These are phyloP conservation scores for Penicillium pancosmium DNA, from an alignment of 495 filamentous ascomycete genomes.

Conservation along the genomic window DNA sequence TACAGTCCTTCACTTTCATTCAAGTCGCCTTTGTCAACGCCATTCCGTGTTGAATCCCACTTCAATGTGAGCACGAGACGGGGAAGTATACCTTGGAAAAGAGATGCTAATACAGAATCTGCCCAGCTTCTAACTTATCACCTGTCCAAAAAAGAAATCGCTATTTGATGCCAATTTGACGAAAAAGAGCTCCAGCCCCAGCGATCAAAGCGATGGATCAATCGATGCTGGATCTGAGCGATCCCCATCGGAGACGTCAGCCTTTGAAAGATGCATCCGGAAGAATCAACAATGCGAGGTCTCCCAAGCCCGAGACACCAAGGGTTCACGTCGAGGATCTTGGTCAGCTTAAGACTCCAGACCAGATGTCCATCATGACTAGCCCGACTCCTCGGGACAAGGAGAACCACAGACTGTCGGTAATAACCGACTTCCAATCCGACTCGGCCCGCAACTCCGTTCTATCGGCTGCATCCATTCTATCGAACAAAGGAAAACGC, in stretches of 20 bases:
- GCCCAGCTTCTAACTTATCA: not conserved
- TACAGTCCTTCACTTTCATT: constrained; percentile 9
- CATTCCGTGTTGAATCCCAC: not conserved
- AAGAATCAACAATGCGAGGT: constrained; percentile 45
- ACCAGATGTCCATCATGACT: constrained; percentile 42
- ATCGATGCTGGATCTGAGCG: constrained; percentile 21
- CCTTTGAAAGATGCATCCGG: constrained; percentile 54
- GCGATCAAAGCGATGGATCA: constrained; percentile 18
- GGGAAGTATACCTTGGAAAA: not conserved
- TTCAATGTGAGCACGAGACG: not conserved
- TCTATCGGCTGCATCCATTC: constrained; percentile 68
- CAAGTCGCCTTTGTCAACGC: not conserved
- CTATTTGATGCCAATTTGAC: constrained; percentile 5
- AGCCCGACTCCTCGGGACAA: constrained; percentile 38
- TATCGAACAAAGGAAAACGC: constrained; percentile 60
- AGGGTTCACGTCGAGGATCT: constrained; percentile 27
- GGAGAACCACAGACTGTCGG: constrained; percentile 58
- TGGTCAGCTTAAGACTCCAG: constrained; percentile 32
- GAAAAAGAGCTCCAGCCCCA: not conserved
- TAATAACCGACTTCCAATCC: constrained; percentile 51
- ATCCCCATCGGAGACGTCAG: constrained; percentile 39
- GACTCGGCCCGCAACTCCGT: constrained; percentile 71
- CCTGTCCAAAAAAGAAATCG: not conserved
- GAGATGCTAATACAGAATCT: not conserved
- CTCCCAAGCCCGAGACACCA: constrained; percentile 29